These are phyloP conservation scores for Trametes pubescens DNA, from an alignment of 1,284 basidiomycete genomes.

Conservation along the genomic window DNA sequence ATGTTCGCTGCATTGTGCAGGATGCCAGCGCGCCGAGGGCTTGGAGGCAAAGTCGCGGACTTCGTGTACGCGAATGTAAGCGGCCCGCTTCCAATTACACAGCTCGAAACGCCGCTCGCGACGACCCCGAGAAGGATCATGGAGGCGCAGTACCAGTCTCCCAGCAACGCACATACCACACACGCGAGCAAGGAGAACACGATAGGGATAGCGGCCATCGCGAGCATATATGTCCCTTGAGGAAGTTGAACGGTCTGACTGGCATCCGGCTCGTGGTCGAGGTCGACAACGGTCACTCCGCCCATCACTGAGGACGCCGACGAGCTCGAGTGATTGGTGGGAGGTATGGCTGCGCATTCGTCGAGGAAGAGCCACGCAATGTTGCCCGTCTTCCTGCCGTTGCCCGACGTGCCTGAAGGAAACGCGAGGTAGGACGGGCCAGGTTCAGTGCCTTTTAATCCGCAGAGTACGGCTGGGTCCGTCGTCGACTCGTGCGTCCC, in stretches of 20 bases:
- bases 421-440: too few species aligned
- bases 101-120: background rate
- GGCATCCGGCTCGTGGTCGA: background rate
- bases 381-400: too few species aligned
- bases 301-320: too few species aligned
- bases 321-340: too few species aligned
- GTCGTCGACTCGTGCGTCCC: background rate
- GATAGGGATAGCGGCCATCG: background rate
- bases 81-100: background rate
- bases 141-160: background rate
- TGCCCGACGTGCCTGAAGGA: too few species aligned
- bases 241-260: background rate
- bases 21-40: background rate
- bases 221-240: background rate
- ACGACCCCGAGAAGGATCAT: background rate
- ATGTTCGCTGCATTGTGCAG: background rate
- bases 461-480: background rate
- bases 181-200: background rate
- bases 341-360: too few species aligned
- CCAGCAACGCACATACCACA: background rate
- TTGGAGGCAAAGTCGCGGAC: background rate
- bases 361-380: too few species aligned
- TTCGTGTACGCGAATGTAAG: background rate
- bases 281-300: background rate
- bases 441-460: background rate